phyloP scores from a whole-genome alignment of 1,284 basidiomycete genomes.

The Malassezia vespertilionis region DNA sequence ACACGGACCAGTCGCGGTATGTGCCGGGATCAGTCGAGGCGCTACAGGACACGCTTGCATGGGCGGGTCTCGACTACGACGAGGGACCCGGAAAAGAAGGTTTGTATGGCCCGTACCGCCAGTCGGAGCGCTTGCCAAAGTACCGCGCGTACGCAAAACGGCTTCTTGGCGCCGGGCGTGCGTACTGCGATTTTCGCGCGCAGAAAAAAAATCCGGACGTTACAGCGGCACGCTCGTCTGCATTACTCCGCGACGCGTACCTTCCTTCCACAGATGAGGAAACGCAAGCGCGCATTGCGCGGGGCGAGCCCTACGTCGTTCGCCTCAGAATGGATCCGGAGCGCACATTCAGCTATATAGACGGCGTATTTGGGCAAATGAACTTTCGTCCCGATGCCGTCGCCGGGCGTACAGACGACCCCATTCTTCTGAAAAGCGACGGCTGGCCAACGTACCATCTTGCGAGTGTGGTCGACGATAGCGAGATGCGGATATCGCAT shows the following conservation, averaged over 20 bases:
- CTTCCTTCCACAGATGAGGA: constrained; percentile 68
- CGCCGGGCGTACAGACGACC: constrained; percentile 58
- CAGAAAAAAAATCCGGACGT: constrained; percentile 51
- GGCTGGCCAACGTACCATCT: constrained; percentile 91
- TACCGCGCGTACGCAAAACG: constrained; percentile 65
- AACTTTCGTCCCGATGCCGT: constrained; percentile 53
- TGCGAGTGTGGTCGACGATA: constrained; percentile 88
- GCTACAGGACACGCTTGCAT: constrained; percentile 64
- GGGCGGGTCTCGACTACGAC: constrained; percentile 89
- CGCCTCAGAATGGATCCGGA: constrained; percentile 61
- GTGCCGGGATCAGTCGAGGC: constrained; percentile 75
- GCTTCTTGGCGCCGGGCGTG: constrained; percentile 71
- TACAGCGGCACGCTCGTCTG: constrained; percentile 57
- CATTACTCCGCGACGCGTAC: constrained; percentile 70
- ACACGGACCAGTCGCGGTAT: constrained; percentile 61
- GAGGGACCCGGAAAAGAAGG: constrained; percentile 58
- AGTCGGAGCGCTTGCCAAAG: constrained; percentile 78
- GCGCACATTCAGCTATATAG: constrained; percentile 45
- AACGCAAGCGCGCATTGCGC: constrained; percentile 60
- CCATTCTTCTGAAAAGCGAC: constrained; percentile 83
- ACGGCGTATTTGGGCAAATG: constrained; percentile 66
- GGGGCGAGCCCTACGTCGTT: constrained; percentile 69
- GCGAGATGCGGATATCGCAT: constrained; percentile 89
- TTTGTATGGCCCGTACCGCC: constrained; percentile 30
- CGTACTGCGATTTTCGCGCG: constrained; percentile 85